Conservation (phyloP, 495 filamentous ascomycete genomes). For the Penicillium arizonense region DNA sequence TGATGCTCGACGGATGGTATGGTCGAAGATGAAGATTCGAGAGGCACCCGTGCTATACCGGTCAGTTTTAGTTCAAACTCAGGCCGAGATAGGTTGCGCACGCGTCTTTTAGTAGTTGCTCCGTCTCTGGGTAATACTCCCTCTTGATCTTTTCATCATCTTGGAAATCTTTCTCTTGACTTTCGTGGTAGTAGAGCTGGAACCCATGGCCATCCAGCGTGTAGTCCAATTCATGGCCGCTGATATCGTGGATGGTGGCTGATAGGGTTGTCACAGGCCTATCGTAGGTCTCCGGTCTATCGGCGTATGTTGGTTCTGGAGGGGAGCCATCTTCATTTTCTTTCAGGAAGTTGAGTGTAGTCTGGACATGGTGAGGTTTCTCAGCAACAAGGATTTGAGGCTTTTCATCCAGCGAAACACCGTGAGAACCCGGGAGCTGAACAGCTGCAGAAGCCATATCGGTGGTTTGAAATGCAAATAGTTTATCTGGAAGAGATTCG, state of each 20-base stretch:
- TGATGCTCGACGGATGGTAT: slow-evolving; percentile 64
- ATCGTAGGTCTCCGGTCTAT: slow-evolving; percentile 50
- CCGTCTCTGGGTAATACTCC: slow-evolving; percentile 65
- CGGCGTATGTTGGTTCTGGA: slow-evolving; percentile 48
- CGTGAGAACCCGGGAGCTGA: slow-evolving; percentile 23
- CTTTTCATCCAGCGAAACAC: slow-evolving; percentile 16
- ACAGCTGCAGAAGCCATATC: slow-evolving; percentile 43
- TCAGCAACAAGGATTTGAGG: slow-evolving; percentile 12
- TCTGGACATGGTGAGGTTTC: slow-evolving; percentile 49
- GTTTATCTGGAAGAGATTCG: not conserved
- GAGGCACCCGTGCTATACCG: slow-evolving; percentile 48
- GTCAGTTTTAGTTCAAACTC: not conserved
- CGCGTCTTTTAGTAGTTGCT: slow-evolving; percentile 63
- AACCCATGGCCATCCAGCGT: slow-evolving; percentile 49
- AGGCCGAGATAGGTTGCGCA: slow-evolving; percentile 18
- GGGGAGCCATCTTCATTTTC: slow-evolving; percentile 57
- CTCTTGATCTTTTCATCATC: slow-evolving; percentile 68
- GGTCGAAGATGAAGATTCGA: slow-evolving; percentile 69
- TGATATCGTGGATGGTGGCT: slow-evolving; percentile 45
- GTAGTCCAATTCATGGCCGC: slow-evolving; percentile 49
- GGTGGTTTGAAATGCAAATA: too few relatives aligned
- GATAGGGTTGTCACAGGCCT: slow-evolving; percentile 33
- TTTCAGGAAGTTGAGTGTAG: slow-evolving; percentile 59
- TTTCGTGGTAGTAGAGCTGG: slow-evolving; percentile 48
- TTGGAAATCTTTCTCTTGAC: slow-evolving; percentile 47